phyloP scores from a whole-genome alignment of 208 protist species.

The Wallacemonas sp. region DNA sequence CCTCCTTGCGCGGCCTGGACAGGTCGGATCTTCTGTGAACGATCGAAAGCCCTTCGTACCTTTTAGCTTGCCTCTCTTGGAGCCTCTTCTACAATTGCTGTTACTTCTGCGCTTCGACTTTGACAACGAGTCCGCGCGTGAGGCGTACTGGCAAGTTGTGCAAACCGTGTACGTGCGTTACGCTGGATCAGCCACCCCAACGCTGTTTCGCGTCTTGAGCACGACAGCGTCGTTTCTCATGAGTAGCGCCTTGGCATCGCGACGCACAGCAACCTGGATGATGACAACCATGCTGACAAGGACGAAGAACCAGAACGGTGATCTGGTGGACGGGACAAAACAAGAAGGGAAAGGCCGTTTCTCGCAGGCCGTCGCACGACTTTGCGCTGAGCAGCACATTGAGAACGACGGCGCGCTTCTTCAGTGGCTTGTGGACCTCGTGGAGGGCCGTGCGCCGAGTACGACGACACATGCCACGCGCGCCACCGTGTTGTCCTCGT shows the following conservation, averaged over 20 bases:
- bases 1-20: conserved; percentile 18
- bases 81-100: conserved; percentile 31
- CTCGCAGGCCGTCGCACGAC: neutral
- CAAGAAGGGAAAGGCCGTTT: no score
- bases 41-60: conserved; percentile 30
- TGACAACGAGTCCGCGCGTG: conserved; percentile 24
- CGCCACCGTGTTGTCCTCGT: no score
- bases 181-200: conserved; percentile 23
- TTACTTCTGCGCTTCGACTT: conserved; percentile 25
- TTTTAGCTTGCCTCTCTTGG: conserved; percentile 25
- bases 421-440: conserved; percentile 8
- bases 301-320: no score
- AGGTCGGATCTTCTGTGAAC: neutral
- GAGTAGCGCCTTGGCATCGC: neutral
- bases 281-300: no score
- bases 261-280: no score
- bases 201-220: conserved; percentile 19
- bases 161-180: conserved; percentile 38
- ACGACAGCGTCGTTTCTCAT: neutral
- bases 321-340: no score
- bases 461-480: neutral
- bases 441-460: neutral
- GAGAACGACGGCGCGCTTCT: neutral
- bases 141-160: conserved; percentile 31
- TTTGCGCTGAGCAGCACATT: neutral